Percentiles rank a stretch among this genome's conserved stretches.
phyloP scores from a whole-genome alignment of 495 filamentous ascomycete genomes.

The Podospora tetraspora region DNA sequence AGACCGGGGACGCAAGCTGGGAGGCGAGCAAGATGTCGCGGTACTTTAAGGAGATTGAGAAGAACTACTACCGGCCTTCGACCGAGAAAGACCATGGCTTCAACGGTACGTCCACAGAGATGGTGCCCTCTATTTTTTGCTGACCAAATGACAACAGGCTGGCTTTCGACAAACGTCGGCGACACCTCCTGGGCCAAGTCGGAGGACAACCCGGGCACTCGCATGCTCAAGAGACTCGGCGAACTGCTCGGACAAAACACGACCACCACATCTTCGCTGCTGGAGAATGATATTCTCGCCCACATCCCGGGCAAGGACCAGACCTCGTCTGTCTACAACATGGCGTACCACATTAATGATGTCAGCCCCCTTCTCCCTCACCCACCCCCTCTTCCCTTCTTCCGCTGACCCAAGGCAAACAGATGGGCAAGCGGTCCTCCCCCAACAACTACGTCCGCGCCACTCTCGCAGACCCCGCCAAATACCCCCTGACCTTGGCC shows the following conservation, averaged over 20 bases:
- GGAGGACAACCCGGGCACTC: conserved; percentile 17
- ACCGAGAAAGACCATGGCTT: conserved; percentile 37
- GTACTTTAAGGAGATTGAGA: conserved; percentile 34
- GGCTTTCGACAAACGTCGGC: conserved; percentile 5
- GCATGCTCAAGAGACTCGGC: conserved; percentile 23
- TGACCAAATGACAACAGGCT: conserved; percentile 20
- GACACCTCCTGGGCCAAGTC: conserved; percentile 16
- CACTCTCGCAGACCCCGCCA: conserved; percentile 19
- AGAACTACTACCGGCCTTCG: conserved; percentile 33
- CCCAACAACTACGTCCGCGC: conserved; percentile 33
- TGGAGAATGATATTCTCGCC: conserved; percentile 34
- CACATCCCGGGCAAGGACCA: conserved; percentile 32
- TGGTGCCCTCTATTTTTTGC: conserved; percentile 22
- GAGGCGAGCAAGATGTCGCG: conserved; percentile 30
- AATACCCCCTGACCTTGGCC: conserved; percentile 32
- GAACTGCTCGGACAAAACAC: conserved; percentile 24
- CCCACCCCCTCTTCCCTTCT: background rate
- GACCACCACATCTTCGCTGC: conserved; percentile 17
- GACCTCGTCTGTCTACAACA: conserved; percentile 34
- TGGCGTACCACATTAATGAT: conserved; percentile 32
- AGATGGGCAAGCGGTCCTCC: conserved; percentile 30
- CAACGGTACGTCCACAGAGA: conserved; percentile 5
- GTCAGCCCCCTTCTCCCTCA: conserved; percentile 26
- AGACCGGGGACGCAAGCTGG: conserved; percentile 14
- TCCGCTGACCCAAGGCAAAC: conserved; percentile 22